Conservation (phyloP, 106 monocot genomes). For the Alisma plantagoaquatica region DNA sequence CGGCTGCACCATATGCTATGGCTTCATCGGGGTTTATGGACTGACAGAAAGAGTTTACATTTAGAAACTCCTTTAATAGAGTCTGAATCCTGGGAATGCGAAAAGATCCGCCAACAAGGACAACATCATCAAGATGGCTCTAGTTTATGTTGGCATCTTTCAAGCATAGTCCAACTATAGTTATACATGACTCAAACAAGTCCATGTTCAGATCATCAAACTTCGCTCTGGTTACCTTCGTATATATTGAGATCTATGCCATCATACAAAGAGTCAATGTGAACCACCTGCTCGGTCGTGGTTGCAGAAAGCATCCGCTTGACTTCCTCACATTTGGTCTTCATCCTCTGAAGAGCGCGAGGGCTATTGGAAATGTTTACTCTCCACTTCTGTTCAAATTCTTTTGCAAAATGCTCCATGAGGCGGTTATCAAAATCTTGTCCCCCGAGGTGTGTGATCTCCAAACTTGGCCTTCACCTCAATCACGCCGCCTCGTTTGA, state of each 20-base stretch:
- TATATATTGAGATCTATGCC: not conserved
- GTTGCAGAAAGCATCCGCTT: not conserved
- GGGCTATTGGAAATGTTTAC: not conserved
- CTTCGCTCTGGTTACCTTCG: not conserved
- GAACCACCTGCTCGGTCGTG: not conserved
- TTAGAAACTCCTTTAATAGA: constrained; percentile 24
- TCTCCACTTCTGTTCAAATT: not conserved
- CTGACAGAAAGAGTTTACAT: constrained; percentile 28
- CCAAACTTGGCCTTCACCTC: not conserved
- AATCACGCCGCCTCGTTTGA: not conserved
- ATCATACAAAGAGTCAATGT: not conserved
- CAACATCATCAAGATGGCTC: constrained; percentile 4
- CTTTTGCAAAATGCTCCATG: not conserved
- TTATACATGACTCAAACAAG: constrained; percentile 9
- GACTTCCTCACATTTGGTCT: not conserved
- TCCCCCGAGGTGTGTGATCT: not conserved
- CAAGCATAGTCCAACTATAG: constrained; percentile 47
- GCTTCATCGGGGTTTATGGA: constrained; percentile 13
- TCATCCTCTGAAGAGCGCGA: not conserved
- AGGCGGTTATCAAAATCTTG: not conserved
- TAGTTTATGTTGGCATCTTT: constrained; percentile 21
- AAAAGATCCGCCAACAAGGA: constrained; percentile 10
- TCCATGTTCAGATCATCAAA: not conserved
- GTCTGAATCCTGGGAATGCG: constrained; percentile 36
- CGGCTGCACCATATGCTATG: constrained; percentile 9